phyloP scores from a whole-genome alignment of 2,329 filamentous ascomycete species.

The Sphaerulina populicola region DNA sequence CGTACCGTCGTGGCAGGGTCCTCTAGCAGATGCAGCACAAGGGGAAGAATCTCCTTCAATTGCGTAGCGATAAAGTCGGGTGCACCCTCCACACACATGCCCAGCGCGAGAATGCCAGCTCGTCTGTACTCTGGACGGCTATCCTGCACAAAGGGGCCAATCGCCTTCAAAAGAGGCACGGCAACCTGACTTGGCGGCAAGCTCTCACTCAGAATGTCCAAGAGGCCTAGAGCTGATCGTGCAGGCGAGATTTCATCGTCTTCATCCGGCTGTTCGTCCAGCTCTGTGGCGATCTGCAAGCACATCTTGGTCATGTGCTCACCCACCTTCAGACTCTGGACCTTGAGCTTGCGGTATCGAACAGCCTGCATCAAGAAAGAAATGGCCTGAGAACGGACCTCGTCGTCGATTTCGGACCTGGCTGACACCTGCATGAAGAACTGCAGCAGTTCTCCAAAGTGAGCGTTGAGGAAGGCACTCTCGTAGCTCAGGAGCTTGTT shows the following conservation, averaged over 20 bases:
- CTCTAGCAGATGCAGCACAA: slow-evolving; percentile 72
- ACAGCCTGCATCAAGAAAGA: slow-evolving; percentile 91
- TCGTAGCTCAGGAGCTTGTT: slow-evolving; percentile 90
- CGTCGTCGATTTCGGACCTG: slow-evolving; percentile 70
- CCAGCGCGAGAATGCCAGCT: slow-evolving; percentile 83
- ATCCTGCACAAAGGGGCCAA: slow-evolving; percentile 71
- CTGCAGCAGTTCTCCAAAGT: slow-evolving; percentile 81
- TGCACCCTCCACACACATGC: slow-evolving; percentile 90
- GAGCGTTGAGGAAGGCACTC: slow-evolving; percentile 68
- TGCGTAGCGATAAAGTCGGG: slow-evolving; percentile 96
- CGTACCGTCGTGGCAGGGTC: slow-evolving; percentile 79
- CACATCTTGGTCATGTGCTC: slow-evolving; percentile 79
- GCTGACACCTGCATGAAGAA: slow-evolving; percentile 87
- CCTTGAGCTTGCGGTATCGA: slow-evolving; percentile 87
- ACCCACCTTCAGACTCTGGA: slow-evolving; percentile 81
- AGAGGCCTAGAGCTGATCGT: slow-evolving; percentile 72
- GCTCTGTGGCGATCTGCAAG: slow-evolving; percentile 81
- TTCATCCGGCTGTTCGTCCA: slow-evolving; percentile 62
- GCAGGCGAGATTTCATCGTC: slow-evolving; percentile 82
- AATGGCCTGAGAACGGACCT: slow-evolving; percentile 80
- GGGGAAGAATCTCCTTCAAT: slow-evolving; percentile 73
- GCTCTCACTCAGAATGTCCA: slow-evolving; percentile 81
- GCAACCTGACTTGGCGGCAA: slow-evolving; percentile 90
- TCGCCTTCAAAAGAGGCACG: slow-evolving; percentile 78
- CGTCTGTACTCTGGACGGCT: slow-evolving; percentile 70